These are phyloP conservation scores for Plasmodium yoelii DNA, from an alignment of 169 alveolate genomes.

Conservation along the genomic window DNA sequence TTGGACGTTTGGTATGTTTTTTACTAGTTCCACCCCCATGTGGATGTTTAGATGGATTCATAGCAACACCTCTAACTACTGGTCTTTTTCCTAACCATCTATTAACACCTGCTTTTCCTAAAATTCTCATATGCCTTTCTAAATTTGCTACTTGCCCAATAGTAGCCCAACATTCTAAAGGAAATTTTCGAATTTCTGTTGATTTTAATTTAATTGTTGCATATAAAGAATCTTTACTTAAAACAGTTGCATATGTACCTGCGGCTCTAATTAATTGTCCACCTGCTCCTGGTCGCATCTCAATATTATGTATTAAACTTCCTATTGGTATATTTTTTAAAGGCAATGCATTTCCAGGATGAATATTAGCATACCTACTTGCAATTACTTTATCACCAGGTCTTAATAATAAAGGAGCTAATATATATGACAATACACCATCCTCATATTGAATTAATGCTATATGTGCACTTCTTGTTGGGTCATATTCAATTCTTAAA, in stretches of 20 bases:
- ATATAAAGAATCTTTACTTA: constrained; percentile 83
- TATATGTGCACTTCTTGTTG: constrained; percentile 88
- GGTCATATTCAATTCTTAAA: constrained; percentile 89
- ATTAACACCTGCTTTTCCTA: constrained; percentile 88
- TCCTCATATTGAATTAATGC: constrained; percentile 92
- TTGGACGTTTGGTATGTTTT: constrained; percentile 87
- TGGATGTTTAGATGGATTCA: constrained; percentile 90
- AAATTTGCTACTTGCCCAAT: constrained; percentile 90
- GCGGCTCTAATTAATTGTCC: constrained; percentile 91
- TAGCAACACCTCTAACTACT: constrained; percentile 89
- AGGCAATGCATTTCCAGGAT: constrained; percentile 92
- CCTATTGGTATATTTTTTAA: constrained; percentile 89
- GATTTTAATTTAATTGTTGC: constrained; percentile 91
- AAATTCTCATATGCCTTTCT: constrained; percentile 79
- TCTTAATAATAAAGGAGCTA: constrained; percentile 88
- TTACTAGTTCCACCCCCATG: constrained; percentile 91
- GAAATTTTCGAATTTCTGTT: constrained; percentile 90
- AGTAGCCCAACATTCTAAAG: constrained; percentile 92
- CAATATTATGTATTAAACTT: constrained; percentile 90
- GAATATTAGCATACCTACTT: constrained; percentile 88
- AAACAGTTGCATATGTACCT: constrained; percentile 88
- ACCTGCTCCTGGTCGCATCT: constrained; percentile 92
- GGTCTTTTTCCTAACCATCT: constrained; percentile 91
- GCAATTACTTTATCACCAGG: constrained; percentile 92
- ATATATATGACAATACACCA: constrained; percentile 91